Conservation (phyloP, 2,329 filamentous ascomycete species). For the Fonsecaea erecta region DNA sequence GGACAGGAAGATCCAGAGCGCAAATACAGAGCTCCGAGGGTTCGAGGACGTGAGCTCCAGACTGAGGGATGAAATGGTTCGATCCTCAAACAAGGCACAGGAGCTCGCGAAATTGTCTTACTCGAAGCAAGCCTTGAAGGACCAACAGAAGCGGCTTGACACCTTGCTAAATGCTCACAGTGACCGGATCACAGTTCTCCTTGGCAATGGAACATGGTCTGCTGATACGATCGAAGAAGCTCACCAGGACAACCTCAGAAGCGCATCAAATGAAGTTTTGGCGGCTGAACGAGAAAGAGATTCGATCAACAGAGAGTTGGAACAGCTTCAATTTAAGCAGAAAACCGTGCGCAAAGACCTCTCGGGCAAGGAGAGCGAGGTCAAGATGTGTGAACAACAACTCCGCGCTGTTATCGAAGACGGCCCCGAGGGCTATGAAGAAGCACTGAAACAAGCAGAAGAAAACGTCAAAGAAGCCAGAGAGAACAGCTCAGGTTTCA, state of each 20-base stretch:
- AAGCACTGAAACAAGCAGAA: slow-evolving; percentile 58
- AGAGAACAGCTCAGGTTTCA: slow-evolving; percentile 70
- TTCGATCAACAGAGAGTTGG: slow-evolving; percentile 70
- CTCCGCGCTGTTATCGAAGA: slow-evolving; percentile 64
- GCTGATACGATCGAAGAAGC: slow-evolving; percentile 70
- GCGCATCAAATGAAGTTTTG: slow-evolving; percentile 57
- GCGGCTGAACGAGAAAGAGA: slow-evolving; percentile 72
- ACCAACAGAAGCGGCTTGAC: slow-evolving; percentile 73
- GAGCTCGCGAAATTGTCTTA: slow-evolving; percentile 84
- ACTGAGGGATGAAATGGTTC: slow-evolving; percentile 78
- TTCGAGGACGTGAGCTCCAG: slow-evolving; percentile 74
- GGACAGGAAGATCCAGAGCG: slow-evolving; percentile 71
- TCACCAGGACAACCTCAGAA: slow-evolving; percentile 65
- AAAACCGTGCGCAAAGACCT: slow-evolving; percentile 68
- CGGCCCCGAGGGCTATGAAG: slow-evolving; percentile 56
- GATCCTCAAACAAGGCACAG: slow-evolving; percentile 78
- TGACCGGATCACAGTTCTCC: slow-evolving; percentile 67
- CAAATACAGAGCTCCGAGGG: slow-evolving; percentile 67
- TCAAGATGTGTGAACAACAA: slow-evolving; percentile 64
- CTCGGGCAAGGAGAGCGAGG: slow-evolving; percentile 67
- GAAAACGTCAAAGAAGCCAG: slow-evolving; percentile 56
- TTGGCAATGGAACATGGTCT: slow-evolving; percentile 70
- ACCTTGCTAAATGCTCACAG: slow-evolving; percentile 77
- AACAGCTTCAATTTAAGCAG: slow-evolving; percentile 75
- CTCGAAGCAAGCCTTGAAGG: slow-evolving; percentile 76